phyloP scores from a whole-genome alignment of 495 filamentous ascomycete genomes.

The Neurospora sublineolata region DNA sequence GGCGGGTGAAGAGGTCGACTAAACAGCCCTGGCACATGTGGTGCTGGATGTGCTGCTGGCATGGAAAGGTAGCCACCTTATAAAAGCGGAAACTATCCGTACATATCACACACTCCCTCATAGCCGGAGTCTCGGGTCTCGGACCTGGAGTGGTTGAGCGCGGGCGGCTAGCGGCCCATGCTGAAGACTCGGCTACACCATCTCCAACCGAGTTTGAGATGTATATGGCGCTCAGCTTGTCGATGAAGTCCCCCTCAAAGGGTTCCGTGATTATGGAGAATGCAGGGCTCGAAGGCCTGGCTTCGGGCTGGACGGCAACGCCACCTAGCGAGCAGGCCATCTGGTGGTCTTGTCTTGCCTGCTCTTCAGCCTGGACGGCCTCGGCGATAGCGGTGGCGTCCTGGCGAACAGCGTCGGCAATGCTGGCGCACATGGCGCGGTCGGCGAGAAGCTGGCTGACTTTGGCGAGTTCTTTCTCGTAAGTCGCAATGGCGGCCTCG shows the following conservation, averaged over 20 bases:
- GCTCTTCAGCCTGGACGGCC: constrained; percentile 11
- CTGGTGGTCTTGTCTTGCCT: constrained; percentile 13
- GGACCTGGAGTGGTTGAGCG: neutral
- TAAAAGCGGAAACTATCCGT: constrained; percentile 2
- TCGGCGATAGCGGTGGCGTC: constrained; percentile 17
- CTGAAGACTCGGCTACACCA: constrained; percentile 4
- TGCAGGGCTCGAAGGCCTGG: neutral
- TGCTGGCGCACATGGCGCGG: constrained; percentile 21
- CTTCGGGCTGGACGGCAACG: neutral
- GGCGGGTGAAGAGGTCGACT: constrained; percentile 23
- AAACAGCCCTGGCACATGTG: constrained; percentile 39
- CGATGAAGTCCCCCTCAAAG: neutral
- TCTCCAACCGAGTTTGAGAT: neutral
- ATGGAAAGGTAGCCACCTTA: constrained; percentile 16
- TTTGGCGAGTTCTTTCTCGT: constrained; percentile 18
- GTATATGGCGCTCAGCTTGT: neutral
- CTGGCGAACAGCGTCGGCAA: constrained; percentile 16
- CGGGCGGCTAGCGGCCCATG: constrained; percentile 5
- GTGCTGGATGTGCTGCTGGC: constrained; percentile 36
- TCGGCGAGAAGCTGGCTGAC: constrained; percentile 13
- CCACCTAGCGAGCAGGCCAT: constrained; percentile 2
- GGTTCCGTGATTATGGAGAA: neutral
- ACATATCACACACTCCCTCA: constrained; percentile 4
- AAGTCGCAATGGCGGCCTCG: constrained; percentile 15
- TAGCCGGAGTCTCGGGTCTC: neutral